These are phyloP conservation scores for Paradendryphiella salina DNA, from an alignment of 2,329 filamentous ascomycete genomes.

Conservation along the genomic window DNA sequence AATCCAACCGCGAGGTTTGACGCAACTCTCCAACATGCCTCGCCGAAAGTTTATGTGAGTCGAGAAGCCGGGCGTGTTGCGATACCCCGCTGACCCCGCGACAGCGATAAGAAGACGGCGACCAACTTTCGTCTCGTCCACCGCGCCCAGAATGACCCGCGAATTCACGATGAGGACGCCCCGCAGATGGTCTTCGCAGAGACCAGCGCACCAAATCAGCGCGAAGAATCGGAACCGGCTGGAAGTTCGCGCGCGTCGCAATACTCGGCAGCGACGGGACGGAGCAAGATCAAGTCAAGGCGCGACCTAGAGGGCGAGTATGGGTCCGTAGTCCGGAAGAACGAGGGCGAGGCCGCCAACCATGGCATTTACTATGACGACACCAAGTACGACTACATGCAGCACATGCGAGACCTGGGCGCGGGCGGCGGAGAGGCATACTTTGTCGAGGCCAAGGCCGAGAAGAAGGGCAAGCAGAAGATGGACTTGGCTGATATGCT, in stretches of 20 bases:
- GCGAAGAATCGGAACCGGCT: slow-evolving; percentile 44
- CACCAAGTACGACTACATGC: slow-evolving; percentile 98
- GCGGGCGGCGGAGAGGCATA: slow-evolving; percentile 68
- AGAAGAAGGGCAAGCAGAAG: slow-evolving; percentile 72
- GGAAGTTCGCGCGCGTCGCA: slow-evolving; percentile 51
- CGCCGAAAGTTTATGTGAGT: slow-evolving; percentile 73
- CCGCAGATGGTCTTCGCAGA: slow-evolving; percentile 90
- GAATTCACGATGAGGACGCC: slow-evolving; percentile 88
- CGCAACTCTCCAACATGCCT: slow-evolving; percentile 62
- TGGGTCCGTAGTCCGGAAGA: slow-evolving; percentile 71
- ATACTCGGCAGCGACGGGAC: slow-evolving; percentile 49
- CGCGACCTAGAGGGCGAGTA: slow-evolving; percentile 77
- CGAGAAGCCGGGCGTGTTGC: neutral
- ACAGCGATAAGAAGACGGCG: slow-evolving; percentile 84
- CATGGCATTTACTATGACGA: slow-evolving; percentile 96
- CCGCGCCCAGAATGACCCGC: slow-evolving; percentile 93
- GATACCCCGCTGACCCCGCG: slow-evolving; percentile 37
- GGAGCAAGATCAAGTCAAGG: slow-evolving; percentile 65
- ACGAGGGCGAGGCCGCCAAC: slow-evolving; percentile 94
- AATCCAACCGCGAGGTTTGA: neutral
- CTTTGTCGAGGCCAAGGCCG: slow-evolving; percentile 75
- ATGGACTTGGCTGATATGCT: slow-evolving; percentile 81
- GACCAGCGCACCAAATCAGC: slow-evolving; percentile 50
- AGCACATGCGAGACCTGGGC: slow-evolving; percentile 87
- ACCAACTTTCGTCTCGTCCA: slow-evolving; percentile 94